These are phyloP conservation scores for Diospyros kaki DNA, from an alignment of 148 eudicot species.

Conservation along the genomic window DNA sequence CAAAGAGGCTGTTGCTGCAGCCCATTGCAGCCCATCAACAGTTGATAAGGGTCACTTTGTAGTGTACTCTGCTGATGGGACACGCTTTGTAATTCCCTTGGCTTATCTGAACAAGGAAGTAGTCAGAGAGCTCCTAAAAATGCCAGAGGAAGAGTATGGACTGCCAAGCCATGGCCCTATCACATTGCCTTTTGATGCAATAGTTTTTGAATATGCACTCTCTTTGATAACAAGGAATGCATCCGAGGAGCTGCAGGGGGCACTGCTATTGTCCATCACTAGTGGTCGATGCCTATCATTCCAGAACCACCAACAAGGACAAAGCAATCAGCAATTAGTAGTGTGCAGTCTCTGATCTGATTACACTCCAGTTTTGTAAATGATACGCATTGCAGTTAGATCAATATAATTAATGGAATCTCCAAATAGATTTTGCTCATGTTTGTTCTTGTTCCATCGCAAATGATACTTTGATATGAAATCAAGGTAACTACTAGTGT, in stretches of 20 bases:
- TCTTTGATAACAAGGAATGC: slow-evolving; percentile 25
- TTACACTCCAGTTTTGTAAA: neutral
- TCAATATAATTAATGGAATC: neutral
- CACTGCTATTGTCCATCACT: slow-evolving; percentile 22
- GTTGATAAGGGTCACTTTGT: slow-evolving; percentile 33
- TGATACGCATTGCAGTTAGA: neutral
- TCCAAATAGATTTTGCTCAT: neutral
- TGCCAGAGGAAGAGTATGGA: slow-evolving; percentile 54
- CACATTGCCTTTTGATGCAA: slow-evolving; percentile 37
- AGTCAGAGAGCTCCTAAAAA: slow-evolving; percentile 30
- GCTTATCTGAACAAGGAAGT: slow-evolving; percentile 25
- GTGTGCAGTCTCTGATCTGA: slow-evolving; percentile 6
- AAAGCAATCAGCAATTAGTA: slow-evolving; percentile 31
- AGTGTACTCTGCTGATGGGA: slow-evolving; percentile 28
- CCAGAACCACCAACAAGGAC: neutral
- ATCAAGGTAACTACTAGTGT: neutral
- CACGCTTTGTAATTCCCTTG: slow-evolving; percentile 29
- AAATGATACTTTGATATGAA: neutral
- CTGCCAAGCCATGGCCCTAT: slow-evolving; percentile 36
- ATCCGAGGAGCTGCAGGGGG: slow-evolving; percentile 21
- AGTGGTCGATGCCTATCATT: slow-evolving; percentile 3
- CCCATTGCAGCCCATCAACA: neutral
- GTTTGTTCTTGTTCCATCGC: neutral
- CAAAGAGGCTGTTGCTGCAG: neutral
- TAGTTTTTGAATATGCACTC: slow-evolving; percentile 29